Percentiles rank a stretch among this genome's conserved stretches.
Conservation (phyloP, 805 yeast species). For the Teunomyces barrocoloradensis region DNA sequence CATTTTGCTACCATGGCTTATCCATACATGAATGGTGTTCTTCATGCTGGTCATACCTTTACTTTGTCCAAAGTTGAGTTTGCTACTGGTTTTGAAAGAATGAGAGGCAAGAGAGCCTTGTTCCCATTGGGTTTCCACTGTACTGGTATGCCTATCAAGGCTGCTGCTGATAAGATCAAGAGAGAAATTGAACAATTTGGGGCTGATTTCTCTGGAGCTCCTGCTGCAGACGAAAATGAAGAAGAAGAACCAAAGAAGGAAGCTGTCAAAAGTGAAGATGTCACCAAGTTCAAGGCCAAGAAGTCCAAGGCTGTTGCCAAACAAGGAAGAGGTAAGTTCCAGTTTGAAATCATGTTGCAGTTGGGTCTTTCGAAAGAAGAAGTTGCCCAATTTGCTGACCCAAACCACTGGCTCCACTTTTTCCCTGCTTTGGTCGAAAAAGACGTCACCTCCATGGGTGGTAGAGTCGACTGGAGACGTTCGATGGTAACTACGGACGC, state of each 20-base stretch:
- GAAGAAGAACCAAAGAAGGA: constrained; percentile 24
- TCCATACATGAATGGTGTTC: constrained; percentile 98
- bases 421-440: constrained; percentile 88
- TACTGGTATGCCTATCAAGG: constrained; percentile 98
- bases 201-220: constrained; percentile 65
- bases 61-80: constrained; percentile 93
- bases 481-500: constrained; percentile 92
- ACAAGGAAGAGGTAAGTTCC: constrained; percentile 90
- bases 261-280: constrained; percentile 58
- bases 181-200: constrained; percentile 94
- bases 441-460: constrained; percentile 81
- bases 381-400: constrained; percentile 83
- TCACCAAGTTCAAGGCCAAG: constrained; percentile 87
- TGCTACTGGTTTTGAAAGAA: constrained; percentile 89
- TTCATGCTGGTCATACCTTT: constrained; percentile 97
- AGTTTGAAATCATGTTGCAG: constrained; percentile 94
- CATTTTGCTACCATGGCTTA: constrained; percentile 93
- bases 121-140: constrained; percentile 98
- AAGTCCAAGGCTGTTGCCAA: constrained; percentile 94
- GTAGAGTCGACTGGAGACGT: constrained; percentile 98
- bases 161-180: constrained; percentile 91
- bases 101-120: constrained; percentile 87
- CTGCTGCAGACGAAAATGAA: constrained; percentile 57
- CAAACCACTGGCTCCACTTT: constrained; percentile 83
- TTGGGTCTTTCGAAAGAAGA: constrained; percentile 84